Conservation (phyloP, 2,329 filamentous ascomycete species). For the Paraphoma chrysanthemicola region DNA sequence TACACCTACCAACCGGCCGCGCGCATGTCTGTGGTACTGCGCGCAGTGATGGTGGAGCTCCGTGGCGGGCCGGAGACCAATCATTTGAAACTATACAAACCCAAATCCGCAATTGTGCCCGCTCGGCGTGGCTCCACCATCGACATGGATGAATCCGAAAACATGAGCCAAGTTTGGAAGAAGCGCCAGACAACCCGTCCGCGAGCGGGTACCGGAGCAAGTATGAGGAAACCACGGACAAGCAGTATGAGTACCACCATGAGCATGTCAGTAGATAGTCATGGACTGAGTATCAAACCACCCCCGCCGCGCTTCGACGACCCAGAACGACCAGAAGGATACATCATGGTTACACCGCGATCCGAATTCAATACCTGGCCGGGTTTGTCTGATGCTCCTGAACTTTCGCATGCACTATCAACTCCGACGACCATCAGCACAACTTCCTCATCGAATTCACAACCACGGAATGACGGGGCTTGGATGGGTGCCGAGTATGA, state of each 20-base stretch:
- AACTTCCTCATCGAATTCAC: conserved; percentile 10
- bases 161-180: conserved; percentile 20
- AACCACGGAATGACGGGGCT: conserved; percentile 8
- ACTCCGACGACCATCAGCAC: conserved; percentile 10
- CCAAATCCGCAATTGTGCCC: conserved; percentile 33
- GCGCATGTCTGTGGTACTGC: conserved; percentile 61
- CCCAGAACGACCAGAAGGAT: conserved; percentile 24
- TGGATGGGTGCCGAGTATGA: conserved; percentile 42
- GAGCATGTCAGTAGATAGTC: conserved; percentile 5
- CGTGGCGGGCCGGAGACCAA: conserved; percentile 27
- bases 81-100: conserved; percentile 34
- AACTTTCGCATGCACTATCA: conserved; percentile 16
- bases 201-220: conserved; percentile 21
- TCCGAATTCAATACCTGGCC: conserved; percentile 36
- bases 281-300: conserved; percentile 29
- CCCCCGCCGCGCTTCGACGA: conserved; percentile 19
- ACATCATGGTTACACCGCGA: conserved; percentile 39
- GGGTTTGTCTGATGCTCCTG: conserved; percentile 17
- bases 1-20: conserved; percentile 61
- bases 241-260: conserved; percentile 27
- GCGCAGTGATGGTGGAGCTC: conserved; percentile 61
- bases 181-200: conserved; percentile 36
- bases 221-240: conserved; percentile 11
- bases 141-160: conserved; percentile 23
- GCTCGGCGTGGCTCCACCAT: conserved; percentile 36